A percentile compares a stretch with the other conserved stretches of the same genome.
phyloP scores from a whole-genome alignment of 352 stramenopile species.

The Phytopythium litorale region DNA sequence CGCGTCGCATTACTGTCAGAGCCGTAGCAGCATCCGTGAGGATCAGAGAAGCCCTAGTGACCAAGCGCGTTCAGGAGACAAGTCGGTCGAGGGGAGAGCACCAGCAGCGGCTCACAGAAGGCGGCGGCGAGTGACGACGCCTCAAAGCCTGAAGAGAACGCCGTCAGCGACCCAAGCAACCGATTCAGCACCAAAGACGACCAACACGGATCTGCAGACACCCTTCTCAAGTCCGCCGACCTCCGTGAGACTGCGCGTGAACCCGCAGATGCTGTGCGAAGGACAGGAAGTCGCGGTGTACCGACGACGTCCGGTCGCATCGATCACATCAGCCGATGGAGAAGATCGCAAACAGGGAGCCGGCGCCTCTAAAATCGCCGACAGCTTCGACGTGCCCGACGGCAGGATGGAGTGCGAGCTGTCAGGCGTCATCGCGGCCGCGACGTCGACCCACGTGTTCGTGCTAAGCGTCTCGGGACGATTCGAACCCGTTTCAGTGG shows the following conservation, averaged over 20 bases:
- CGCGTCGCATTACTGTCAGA: neutral
- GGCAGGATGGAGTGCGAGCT: constrained; percentile 18
- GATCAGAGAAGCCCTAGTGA: neutral
- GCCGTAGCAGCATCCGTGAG: neutral
- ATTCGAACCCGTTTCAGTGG: constrained; percentile 39
- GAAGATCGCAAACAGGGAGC: constrained; percentile 2
- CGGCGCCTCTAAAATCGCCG: neutral
- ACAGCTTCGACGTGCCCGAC: neutral
- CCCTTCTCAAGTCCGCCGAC: neutral
- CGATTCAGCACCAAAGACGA: neutral
- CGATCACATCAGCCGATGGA: neutral
- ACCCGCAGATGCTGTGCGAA: constrained; percentile 49
- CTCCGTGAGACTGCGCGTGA: constrained; percentile 9
- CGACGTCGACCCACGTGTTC: constrained; percentile 42
- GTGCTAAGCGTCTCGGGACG: constrained; percentile 26
- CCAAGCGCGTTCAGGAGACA: neutral
- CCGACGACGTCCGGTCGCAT: constrained; percentile 9
- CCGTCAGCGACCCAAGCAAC: neutral
- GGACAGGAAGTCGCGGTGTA: constrained; percentile 54
- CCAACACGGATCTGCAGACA: neutral
- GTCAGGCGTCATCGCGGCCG: constrained; percentile 46
- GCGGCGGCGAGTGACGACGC: neutral
- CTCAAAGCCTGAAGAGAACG: neutral
- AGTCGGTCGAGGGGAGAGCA: neutral
- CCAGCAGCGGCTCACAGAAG: neutral